Percentiles rank a stretch among this genome's conserved stretches.
Conservation (phyloP, 345 rosid species). For the Brassica incana region DNA sequence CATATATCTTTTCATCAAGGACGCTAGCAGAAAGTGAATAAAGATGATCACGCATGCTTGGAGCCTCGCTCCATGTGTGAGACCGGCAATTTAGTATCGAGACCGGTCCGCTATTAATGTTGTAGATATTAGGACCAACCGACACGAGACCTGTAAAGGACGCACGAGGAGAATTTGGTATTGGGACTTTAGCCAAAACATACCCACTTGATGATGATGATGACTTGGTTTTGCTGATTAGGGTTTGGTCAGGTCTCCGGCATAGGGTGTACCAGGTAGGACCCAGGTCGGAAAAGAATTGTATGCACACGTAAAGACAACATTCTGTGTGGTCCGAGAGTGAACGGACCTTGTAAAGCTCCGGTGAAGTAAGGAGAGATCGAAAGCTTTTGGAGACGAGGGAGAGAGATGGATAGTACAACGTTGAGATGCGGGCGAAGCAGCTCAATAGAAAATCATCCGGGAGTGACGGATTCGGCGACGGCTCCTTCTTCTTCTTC, state of each 20-base stretch:
- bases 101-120: slow-evolving; percentile 44
- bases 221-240: neutral
- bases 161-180: slow-evolving; percentile 27
- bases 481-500: neutral
- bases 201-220: too few relatives aligned
- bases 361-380: neutral
- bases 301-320: neutral
- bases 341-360: slow-evolving; percentile 3
- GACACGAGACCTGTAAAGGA: slow-evolving; percentile 49
- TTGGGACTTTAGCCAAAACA: neutral
- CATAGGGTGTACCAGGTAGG: neutral
- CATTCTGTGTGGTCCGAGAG: neutral
- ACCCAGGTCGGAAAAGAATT: too few relatives aligned
- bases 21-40: neutral
- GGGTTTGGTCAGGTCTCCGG: neutral
- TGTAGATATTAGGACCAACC: slow-evolving; percentile 51
- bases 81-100: slow-evolving; percentile 57
- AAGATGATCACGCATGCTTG: neutral
- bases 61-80: neutral
- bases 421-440: neutral
- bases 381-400: neutral
- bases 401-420: slow-evolving; percentile 5
- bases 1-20: neutral
- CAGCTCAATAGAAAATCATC: neutral
- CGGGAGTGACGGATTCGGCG: neutral